Percentiles rank a stretch among this genome's conserved stretches.
phyloP scores from a whole-genome alignment of 2,329 filamentous ascomycete species.

The Penicillium sp. region DNA sequence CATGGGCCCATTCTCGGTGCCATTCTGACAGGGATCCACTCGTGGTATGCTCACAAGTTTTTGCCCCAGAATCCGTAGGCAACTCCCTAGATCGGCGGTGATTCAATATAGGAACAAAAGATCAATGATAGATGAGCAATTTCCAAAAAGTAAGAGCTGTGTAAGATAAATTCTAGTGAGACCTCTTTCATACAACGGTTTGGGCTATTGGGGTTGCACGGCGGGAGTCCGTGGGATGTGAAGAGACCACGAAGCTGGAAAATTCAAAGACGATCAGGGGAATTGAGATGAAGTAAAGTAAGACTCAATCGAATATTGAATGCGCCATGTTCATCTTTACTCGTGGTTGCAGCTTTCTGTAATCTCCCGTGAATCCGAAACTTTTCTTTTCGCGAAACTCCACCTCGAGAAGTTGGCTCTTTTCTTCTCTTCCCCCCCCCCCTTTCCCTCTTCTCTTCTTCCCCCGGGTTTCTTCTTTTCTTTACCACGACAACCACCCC shows the following conservation, averaged over 20 bases:
- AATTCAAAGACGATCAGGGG: not conserved
- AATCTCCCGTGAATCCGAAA: constrained; percentile 21
- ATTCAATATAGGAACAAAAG: not conserved
- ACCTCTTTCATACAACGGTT: not conserved
- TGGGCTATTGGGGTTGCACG: constrained; percentile 6
- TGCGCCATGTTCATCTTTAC: not conserved
- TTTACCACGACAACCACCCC: constrained; percentile 25
- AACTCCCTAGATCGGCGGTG: not conserved
- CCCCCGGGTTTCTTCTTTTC: constrained; percentile 14
- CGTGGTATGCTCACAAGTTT: constrained; percentile 1
- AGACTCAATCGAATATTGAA: not conserved
- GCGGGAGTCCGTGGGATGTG: not conserved
- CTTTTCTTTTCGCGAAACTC: constrained; percentile 20
- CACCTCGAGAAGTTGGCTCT: constrained; percentile 23
- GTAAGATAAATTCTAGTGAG: not conserved
- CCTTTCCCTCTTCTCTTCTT: constrained; percentile 19
- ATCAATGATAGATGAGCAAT: not conserved
- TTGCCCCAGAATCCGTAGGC: not conserved
- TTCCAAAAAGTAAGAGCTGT: not conserved
- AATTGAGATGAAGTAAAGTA: not conserved
- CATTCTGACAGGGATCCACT: constrained; percentile 9
- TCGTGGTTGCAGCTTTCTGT: not conserved
- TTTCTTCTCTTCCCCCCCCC: constrained; percentile 19
- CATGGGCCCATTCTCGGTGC: constrained; percentile 5
- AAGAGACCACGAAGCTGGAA: not conserved